Percentiles rank a stretch among this genome's conserved stretches.
phyloP scores from a whole-genome alignment of 805 yeast genomes.

The Torulaspora maleeae region DNA sequence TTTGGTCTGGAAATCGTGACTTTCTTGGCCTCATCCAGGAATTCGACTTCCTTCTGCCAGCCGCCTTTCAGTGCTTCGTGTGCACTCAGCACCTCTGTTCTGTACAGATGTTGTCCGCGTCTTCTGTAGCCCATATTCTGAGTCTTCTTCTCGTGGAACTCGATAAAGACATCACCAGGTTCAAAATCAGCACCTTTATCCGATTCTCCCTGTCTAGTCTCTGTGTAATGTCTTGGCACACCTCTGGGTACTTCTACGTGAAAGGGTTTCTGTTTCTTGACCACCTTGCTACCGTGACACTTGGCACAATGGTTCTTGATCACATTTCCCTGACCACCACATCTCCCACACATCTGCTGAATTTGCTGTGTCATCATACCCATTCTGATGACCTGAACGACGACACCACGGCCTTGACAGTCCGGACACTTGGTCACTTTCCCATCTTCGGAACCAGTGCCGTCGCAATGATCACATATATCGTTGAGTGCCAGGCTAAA shows the following conservation, averaged over 20 bases:
- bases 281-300: conserved; percentile 71
- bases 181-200: conserved; percentile 78
- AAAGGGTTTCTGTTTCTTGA: conserved; percentile 51
- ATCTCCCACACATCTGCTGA: conserved; percentile 71
- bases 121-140: conserved; percentile 81
- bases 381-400: conserved; percentile 61
- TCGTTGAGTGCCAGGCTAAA: conserved; percentile 66
- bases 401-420: conserved; percentile 75
- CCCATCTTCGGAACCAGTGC: conserved; percentile 83
- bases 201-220: conserved; percentile 67
- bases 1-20: conserved; percentile 43
- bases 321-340: conserved; percentile 71
- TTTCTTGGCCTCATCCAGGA: conserved; percentile 57
- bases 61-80: conserved; percentile 74
- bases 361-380: conserved; percentile 89
- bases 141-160: conserved; percentile 47
- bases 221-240: conserved; percentile 52
- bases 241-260: conserved; percentile 68
- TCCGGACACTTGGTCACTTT: conserved; percentile 54
- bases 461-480: conserved; percentile 72
- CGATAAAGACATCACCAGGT: conserved; percentile 75
- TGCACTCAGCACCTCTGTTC: conserved; percentile 72
- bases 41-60: conserved; percentile 67
- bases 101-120: conserved; percentile 63
- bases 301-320: conserved; percentile 59